Evolutionary conservation across 1,284 basidiomycete genomes (phyloP).

Genomic region (Cryptococcus sp.): DNA sequence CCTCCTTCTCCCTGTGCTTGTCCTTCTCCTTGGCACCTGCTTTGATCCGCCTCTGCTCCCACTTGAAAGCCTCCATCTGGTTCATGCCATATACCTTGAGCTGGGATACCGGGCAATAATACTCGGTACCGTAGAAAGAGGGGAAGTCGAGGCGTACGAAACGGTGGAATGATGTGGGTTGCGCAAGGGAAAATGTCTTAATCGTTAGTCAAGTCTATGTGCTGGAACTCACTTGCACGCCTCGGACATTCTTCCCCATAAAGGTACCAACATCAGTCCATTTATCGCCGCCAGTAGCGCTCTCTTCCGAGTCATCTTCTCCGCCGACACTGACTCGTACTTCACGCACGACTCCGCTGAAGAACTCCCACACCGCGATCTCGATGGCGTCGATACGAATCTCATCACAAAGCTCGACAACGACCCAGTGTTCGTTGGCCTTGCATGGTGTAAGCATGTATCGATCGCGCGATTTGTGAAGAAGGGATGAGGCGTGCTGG

Average conservation of each 20-base stretch:
- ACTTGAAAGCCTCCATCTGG: constrained; percentile 93
- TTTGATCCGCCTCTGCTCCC: constrained; percentile 62
- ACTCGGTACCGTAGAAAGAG: constrained; percentile 91
- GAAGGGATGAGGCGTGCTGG: constrained; percentile 79
- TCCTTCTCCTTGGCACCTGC: constrained; percentile 33
- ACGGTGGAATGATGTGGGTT: constrained; percentile 81
- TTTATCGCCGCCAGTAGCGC: constrained; percentile 55
- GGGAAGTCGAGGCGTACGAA: constrained; percentile 94
- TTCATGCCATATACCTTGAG: constrained; percentile 94
- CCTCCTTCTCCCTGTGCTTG: constrained; percentile 24
- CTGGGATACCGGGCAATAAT: constrained; percentile 92
- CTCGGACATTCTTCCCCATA: constrained; percentile 82
- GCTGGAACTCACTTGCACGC: constrained; percentile 72
- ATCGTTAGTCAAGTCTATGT: not conserved
- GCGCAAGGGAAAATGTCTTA: constrained; percentile 63
- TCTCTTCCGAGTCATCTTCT: constrained; percentile 69
- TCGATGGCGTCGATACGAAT: constrained; percentile 95
- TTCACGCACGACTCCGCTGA: constrained; percentile 93
- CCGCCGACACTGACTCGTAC: constrained; percentile 84
- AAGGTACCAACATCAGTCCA: constrained; percentile 68
- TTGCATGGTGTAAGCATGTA: constrained; percentile 97
- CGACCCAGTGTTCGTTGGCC: constrained; percentile 72
- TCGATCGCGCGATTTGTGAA: constrained; percentile 86
- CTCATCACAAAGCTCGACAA: constrained; percentile 96
- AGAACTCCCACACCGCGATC: constrained; percentile 96